These are phyloP conservation scores for Trichothecium roseum DNA, from an alignment of 2,329 filamentous ascomycete species.

Conservation along the genomic window DNA sequence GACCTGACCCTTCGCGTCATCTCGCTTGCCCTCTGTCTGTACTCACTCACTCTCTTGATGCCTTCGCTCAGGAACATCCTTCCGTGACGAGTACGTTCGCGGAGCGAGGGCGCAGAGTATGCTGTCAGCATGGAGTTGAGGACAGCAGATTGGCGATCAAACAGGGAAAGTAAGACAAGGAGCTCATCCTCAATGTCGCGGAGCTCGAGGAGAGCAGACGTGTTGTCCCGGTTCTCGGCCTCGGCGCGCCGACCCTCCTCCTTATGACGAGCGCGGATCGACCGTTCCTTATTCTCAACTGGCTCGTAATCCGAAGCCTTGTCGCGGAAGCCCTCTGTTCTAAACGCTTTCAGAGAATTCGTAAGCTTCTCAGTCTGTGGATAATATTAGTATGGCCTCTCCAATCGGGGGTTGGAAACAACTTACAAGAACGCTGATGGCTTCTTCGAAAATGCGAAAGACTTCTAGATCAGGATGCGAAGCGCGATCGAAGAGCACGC, in stretches of 20 bases:
- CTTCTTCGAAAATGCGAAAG: conserved; percentile 56
- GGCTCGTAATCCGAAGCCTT: conserved; percentile 28
- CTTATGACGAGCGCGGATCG: conserved; percentile 26
- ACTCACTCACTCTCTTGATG: conserved; percentile 41
- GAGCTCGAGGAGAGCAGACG: conserved; percentile 51
- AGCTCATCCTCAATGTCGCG: conserved; percentile 57
- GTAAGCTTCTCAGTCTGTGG: conserved; percentile 51
- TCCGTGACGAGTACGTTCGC: conserved; percentile 31
- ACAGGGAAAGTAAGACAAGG: conserved; percentile 42
- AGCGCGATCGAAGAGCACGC: conserved; percentile 47
- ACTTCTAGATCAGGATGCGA: conserved; percentile 52
- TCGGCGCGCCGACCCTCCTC: conserved; percentile 35
- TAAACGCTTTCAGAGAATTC: conserved; percentile 50
- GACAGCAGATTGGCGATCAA: conserved; percentile 43
- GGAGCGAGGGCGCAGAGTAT: conserved; percentile 30
- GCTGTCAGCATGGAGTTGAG: conserved; percentile 36
- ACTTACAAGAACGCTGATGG: conserved; percentile 49
- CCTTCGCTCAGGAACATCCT: conserved; percentile 42
- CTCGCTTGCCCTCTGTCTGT: conserved; percentile 40
- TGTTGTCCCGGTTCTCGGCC: conserved; percentile 50
- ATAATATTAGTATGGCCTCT: background rate
- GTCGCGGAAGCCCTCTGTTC: conserved; percentile 43
- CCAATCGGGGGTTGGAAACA: background rate
- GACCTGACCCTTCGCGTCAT: conserved; percentile 48
- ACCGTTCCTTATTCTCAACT: conserved; percentile 27